phyloP scores from a whole-genome alignment of 495 filamentous ascomycete species.

The Xylaria longipes region DNA sequence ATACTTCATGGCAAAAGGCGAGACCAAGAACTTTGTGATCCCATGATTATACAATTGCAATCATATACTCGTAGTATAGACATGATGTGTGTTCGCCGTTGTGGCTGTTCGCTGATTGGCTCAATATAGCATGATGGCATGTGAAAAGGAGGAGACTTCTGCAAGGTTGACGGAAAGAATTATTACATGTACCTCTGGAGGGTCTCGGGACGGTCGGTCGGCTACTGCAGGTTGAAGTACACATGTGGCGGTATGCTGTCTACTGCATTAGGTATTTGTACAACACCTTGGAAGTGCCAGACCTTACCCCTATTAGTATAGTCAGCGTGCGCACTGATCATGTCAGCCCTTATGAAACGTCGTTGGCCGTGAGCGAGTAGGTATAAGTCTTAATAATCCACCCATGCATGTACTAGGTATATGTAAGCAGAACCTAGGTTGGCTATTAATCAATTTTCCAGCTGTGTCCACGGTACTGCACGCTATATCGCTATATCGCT shows the following conservation, averaged over 20 bases:
- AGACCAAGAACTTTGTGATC: constrained; percentile 24
- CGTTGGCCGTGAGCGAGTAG: neutral
- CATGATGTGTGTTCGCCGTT: neutral
- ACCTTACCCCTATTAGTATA: constrained; percentile 4
- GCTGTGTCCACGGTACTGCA: neutral
- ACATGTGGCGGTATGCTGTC: neutral
- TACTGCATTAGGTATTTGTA: neutral
- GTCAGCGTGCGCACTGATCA: constrained; percentile 20
- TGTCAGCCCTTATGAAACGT: constrained; percentile 3
- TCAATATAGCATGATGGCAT: constrained; percentile 11
- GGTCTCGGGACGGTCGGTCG: constrained; percentile 11
- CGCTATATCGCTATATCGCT: too few species aligned
- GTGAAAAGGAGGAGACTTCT: constrained; percentile 13
- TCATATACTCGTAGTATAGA: neutral
- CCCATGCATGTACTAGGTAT: too few species aligned
- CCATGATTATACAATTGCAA: constrained; percentile 2
- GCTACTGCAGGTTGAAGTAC: neutral
- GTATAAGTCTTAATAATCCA: neutral
- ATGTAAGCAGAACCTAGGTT: constrained; percentile 33
- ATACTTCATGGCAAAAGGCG: constrained; percentile 17
- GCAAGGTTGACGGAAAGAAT: constrained; percentile 4
- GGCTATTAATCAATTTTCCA: constrained; percentile 11
- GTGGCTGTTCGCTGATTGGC: constrained; percentile 13
- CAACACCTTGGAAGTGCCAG: neutral
- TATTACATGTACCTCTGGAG: neutral